These are phyloP conservation scores for Diversispora eburnea DNA, from an alignment of 192 early-diverging fungal genomes.

Conservation along the genomic window DNA sequence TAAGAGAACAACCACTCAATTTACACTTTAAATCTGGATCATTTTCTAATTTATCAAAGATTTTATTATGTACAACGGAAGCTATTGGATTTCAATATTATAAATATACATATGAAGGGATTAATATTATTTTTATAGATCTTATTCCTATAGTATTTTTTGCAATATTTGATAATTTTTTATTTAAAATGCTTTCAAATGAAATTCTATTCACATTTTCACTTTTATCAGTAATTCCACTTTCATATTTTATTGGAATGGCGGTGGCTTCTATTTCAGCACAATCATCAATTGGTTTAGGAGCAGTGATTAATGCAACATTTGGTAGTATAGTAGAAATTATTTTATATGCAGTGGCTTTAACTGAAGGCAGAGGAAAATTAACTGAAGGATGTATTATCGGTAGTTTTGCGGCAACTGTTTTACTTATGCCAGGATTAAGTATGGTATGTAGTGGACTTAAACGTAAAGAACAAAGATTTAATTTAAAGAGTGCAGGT, in stretches of 20 bases:
- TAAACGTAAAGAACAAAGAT: slow-evolving; percentile 87
- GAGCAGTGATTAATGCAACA: slow-evolving; percentile 95
- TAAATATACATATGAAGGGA: slow-evolving; percentile 94
- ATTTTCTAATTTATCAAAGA: slow-evolving; percentile 42
- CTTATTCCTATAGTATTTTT: slow-evolving; percentile 79
- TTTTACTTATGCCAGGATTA: slow-evolving; percentile 88
- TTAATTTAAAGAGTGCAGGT: slow-evolving; percentile 92
- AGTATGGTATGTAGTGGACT: slow-evolving; percentile 92
- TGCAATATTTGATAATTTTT: slow-evolving; percentile 76
- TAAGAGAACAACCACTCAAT: slow-evolving; percentile 74
- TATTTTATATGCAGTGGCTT: slow-evolving; percentile 85
- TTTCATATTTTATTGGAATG: slow-evolving; percentile 97
- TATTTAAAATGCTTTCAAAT: slow-evolving; percentile 52
- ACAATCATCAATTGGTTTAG: slow-evolving; percentile 87
- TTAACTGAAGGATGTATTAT: slow-evolving; percentile 91
- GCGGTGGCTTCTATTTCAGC: slow-evolving; percentile 95
- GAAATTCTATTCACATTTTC: slow-evolving; percentile 58
- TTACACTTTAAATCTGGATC: slow-evolving; percentile 66
- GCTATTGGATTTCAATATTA: slow-evolving; percentile 93
- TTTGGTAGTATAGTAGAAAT: slow-evolving; percentile 97
- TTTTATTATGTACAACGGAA: slow-evolving; percentile 84
- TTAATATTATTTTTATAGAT: slow-evolving; percentile 97
- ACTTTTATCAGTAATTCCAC: slow-evolving; percentile 80
- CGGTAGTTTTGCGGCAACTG: slow-evolving; percentile 84
- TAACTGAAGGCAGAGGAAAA: slow-evolving; percentile 79